These are phyloP conservation scores for Aspergillus saccharolyticus DNA, from an alignment of 495 filamentous ascomycete genomes.

Conservation along the genomic window DNA sequence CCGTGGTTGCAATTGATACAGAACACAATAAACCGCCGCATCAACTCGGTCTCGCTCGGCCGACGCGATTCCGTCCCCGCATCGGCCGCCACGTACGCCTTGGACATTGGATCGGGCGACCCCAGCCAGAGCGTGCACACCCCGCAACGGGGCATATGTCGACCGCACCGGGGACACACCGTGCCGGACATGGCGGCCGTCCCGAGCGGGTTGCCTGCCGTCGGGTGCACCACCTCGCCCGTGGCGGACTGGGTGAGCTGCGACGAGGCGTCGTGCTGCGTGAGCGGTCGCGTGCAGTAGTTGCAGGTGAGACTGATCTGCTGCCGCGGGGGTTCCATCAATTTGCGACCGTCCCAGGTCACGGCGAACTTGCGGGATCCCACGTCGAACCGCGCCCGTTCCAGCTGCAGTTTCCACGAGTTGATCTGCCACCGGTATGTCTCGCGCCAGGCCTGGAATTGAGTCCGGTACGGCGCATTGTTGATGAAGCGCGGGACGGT, in stretches of 20 bases:
- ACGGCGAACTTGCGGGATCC: conserved; percentile 56
- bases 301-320: conserved; percentile 81
- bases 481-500: conserved; percentile 77
- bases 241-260: conserved; percentile 29
- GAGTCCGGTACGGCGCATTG: conserved; percentile 47
- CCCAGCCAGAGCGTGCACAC: conserved; percentile 85
- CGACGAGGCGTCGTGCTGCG: conserved; percentile 39
- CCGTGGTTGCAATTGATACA: conserved; percentile 88
- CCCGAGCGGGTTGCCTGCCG: conserved; percentile 34
- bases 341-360: conserved; percentile 55
- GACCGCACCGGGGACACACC: conserved; percentile 78
- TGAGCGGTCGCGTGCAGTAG: conserved; percentile 63
- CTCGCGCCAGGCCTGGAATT: conserved; percentile 74
- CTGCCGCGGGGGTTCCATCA: conserved; percentile 59
- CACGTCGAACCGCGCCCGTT: conserved; percentile 58
- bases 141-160: conserved; percentile 83
- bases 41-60: conserved; percentile 31
- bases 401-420: conserved; percentile 59
- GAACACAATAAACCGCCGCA: conserved; percentile 62
- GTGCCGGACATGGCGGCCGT: conserved; percentile 43
- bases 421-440: conserved; percentile 81
- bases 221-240: conserved; percentile 34
- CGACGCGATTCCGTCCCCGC: conserved; percentile 32
- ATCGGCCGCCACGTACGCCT: conserved; percentile 49
- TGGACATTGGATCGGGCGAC: conserved; percentile 62